phyloP scores from a whole-genome alignment of 176 grass and related monocot genomes.

The Pontederia paniculata region DNA sequence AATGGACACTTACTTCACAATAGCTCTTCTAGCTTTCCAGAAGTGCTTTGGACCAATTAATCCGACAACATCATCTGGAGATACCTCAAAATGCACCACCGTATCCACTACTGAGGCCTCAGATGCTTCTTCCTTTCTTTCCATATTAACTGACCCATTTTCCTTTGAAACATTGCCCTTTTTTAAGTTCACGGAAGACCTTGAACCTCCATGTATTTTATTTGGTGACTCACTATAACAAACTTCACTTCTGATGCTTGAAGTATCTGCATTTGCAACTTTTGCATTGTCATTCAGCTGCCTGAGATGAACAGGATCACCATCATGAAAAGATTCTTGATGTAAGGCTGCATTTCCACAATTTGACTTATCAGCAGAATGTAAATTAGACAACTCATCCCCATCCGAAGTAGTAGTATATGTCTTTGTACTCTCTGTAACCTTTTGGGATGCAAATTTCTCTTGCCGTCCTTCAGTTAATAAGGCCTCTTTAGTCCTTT shows the following conservation, averaged over 20 bases:
- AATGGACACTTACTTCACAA: conserved; percentile 47
- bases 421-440: not conserved
- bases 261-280: not conserved
- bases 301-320: not conserved
- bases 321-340: not conserved
- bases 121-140: conserved; percentile 29
- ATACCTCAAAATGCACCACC: conserved; percentile 36
- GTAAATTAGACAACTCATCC: not conserved
- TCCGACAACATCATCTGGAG: conserved; percentile 36
- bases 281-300: not conserved
- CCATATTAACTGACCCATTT: conserved; percentile 5
- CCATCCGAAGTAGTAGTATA: conserved; percentile 8
- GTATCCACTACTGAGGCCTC: conserved; percentile 32
- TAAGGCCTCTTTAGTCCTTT: not conserved
- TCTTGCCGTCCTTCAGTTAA: not conserved
- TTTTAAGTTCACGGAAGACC: not conserved
- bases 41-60: conserved; percentile 18
- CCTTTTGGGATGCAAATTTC: not conserved
- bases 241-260: conserved; percentile 1
- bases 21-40: conserved; percentile 27
- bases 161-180: not conserved
- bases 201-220: not conserved
- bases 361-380: not conserved
- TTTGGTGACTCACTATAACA: not conserved
- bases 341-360: not conserved